Conservation (phyloP, 2,329 filamentous ascomycete species). For the Colletotrichum acutatum region DNA sequence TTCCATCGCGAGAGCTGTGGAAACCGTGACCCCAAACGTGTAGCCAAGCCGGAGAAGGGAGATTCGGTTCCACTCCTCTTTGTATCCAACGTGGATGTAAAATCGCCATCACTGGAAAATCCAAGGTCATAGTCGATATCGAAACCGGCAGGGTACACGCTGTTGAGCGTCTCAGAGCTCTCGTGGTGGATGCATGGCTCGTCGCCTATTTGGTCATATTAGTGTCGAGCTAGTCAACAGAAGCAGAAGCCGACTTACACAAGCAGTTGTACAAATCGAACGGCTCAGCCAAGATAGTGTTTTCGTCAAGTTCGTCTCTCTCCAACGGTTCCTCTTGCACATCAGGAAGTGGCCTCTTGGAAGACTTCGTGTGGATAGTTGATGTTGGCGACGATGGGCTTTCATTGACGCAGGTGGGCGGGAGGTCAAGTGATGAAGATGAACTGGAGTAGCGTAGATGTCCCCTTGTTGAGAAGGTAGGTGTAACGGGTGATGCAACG, state of each 20-base stretch:
- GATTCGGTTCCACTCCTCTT: constrained; percentile 69
- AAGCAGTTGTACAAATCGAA: constrained; percentile 73
- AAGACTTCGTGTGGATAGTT: constrained; percentile 56
- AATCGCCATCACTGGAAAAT: constrained; percentile 73
- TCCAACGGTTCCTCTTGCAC: constrained; percentile 86
- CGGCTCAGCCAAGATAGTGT: constrained; percentile 55
- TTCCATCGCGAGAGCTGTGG: constrained; percentile 64
- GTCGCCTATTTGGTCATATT: constrained; percentile 60
- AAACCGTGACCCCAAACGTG: constrained; percentile 73
- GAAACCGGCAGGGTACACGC: constrained; percentile 53
- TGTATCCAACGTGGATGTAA: constrained; percentile 58
- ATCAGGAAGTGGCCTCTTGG: constrained; percentile 78
- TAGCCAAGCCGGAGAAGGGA: constrained; percentile 70
- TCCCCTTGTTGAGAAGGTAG: constrained; percentile 74
- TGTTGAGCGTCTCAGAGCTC: constrained; percentile 53
- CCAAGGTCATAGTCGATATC: constrained; percentile 74
- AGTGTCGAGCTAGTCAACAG: constrained; percentile 21
- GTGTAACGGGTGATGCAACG: constrained; percentile 75
- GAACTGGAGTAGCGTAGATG: constrained; percentile 79
- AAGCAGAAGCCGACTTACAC: constrained; percentile 66
- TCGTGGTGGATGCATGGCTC: constrained; percentile 69
- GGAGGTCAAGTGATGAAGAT: constrained; percentile 78
- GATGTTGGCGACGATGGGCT: constrained; percentile 64
- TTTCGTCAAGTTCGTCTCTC: constrained; percentile 65
- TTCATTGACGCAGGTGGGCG: constrained; percentile 58